A percentile compares a stretch with the other conserved stretches of the same genome.
phyloP scores from a whole-genome alignment of 331 rosid species.

The Telfairia occidentalis region DNA sequence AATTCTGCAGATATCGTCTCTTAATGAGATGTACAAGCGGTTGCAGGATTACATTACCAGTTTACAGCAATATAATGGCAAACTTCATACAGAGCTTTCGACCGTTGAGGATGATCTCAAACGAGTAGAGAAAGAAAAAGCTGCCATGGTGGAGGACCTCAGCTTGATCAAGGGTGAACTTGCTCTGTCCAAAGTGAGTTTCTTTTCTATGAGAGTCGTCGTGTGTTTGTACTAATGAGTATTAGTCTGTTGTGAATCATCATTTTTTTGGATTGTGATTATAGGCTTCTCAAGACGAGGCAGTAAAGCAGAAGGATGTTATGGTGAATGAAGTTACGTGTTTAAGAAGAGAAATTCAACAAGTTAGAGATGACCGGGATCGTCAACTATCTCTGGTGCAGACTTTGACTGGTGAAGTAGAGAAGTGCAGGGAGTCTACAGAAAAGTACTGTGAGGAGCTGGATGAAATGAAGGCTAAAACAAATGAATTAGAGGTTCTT shows the following conservation, averaged over 20 bases:
- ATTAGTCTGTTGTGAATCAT: not conserved
- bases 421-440: slow-evolving; percentile 44
- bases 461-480: slow-evolving; percentile 38
- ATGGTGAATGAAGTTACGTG: slow-evolving; percentile 54
- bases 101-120: slow-evolving; percentile 74
- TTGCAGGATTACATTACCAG: slow-evolving; percentile 91
- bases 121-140: slow-evolving; percentile 77
- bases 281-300: slow-evolving; percentile 88
- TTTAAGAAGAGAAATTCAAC: slow-evolving; percentile 65
- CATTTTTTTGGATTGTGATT: not conserved
- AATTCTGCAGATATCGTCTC: slow-evolving; percentile 64
- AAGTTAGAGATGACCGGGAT: slow-evolving; percentile 73
- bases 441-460: slow-evolving; percentile 51
- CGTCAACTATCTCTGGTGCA: slow-evolving; percentile 45
- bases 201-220: not conserved
- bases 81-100: slow-evolving; percentile 90
- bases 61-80: slow-evolving; percentile 86
- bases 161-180: slow-evolving; percentile 75
- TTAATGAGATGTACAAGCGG: slow-evolving; percentile 91
- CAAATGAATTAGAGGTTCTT: slow-evolving; percentile 68
- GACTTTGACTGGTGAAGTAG: slow-evolving; percentile 47
- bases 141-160: slow-evolving; percentile 60
- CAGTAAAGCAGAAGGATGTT: slow-evolving; percentile 72
- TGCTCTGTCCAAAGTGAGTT: slow-evolving; percentile 67
- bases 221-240: not conserved